Conservation (phyloP, 2,329 filamentous ascomycete species). For the Aspergillus pseudoglaucus region DNA sequence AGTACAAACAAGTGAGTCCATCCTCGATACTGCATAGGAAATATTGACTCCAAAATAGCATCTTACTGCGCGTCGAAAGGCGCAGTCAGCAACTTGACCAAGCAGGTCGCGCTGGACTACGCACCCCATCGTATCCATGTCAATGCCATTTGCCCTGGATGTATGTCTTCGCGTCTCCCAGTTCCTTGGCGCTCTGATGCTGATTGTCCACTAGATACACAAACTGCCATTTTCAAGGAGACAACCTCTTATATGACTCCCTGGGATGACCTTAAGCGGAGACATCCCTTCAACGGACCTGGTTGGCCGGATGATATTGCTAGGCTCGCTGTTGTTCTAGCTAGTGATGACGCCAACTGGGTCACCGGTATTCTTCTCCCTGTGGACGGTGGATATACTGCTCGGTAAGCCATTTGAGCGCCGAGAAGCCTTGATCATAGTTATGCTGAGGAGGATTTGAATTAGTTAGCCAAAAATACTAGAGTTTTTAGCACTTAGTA, state of each 20-base stretch:
- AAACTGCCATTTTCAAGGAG: slow-evolving; percentile 21
- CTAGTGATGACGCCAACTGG: slow-evolving; percentile 43
- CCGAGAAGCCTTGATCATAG: background rate
- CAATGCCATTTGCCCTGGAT: slow-evolving; percentile 52
- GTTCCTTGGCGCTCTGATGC: background rate
- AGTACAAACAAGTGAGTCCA: background rate
- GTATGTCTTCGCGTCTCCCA: slow-evolving; percentile 8
- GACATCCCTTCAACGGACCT: slow-evolving; percentile 23
- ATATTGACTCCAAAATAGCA: slow-evolving; percentile 5
- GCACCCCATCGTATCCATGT: slow-evolving; percentile 44
- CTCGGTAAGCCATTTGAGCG: slow-evolving; percentile 4
- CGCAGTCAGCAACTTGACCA: slow-evolving; percentile 46
- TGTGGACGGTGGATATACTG: slow-evolving; percentile 41
- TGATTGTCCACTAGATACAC: slow-evolving; percentile 13
- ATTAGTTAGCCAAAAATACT: too few species aligned
- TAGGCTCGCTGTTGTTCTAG: slow-evolving; percentile 39
- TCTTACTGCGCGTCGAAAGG: slow-evolving; percentile 47
- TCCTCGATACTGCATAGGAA: too few species aligned
- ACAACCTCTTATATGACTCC: slow-evolving; percentile 12
- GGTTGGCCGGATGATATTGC: slow-evolving; percentile 30
- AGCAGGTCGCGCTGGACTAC: slow-evolving; percentile 46
- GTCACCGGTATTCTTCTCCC: slow-evolving; percentile 39
- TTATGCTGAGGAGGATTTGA: background rate
- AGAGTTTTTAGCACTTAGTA: too few species aligned
- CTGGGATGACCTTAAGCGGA: slow-evolving; percentile 12